A percentile compares a stretch with the other conserved stretches of the same genome.
Evolutionary conservation across 768 basidiomycete genomes (phyloP).

Genomic region (Leucogyrophana mollusca): DNA sequence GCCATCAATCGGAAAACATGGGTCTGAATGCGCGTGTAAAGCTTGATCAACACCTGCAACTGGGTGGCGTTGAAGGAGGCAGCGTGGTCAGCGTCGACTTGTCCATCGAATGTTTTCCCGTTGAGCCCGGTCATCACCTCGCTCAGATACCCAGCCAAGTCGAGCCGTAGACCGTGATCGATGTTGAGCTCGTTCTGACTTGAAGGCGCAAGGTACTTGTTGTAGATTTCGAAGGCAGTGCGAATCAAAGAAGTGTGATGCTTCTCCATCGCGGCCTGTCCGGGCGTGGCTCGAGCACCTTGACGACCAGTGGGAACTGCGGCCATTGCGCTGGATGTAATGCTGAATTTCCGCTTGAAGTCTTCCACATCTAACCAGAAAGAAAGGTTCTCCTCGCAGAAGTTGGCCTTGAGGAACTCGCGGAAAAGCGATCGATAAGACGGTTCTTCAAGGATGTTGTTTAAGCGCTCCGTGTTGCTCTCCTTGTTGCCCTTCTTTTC

Average conservation of each 20-base stretch:
- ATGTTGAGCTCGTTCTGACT: conserved; percentile 97
- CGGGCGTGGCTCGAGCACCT: conserved; percentile 53
- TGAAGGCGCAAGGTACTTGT: conserved; percentile 93
- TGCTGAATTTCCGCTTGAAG: conserved; percentile 94
- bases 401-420: conserved; percentile 90
- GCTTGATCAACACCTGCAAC: conserved; percentile 85
- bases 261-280: conserved; percentile 90
- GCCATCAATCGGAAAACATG: conserved; percentile 98
- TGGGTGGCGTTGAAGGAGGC: conserved; percentile 91
- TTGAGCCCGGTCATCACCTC: conserved; percentile 80
- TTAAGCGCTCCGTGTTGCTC: conserved; percentile 88
- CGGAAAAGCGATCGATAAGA: conserved; percentile 87
- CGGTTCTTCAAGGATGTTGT: conserved; percentile 91
- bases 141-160: conserved; percentile 89
- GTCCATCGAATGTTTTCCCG: conserved; percentile 76
- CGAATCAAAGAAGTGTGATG: conserved; percentile 95
- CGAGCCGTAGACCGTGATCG: conserved; percentile 93
- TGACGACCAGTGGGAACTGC: conserved; percentile 39
- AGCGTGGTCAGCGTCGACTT: conserved; percentile 79
- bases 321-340: conserved; percentile 88
- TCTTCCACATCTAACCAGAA: conserved; percentile 98
- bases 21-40: conserved; percentile 95
- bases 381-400: conserved; percentile 96
- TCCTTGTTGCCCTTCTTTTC: conserved; percentile 69
- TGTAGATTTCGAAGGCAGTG: conserved; percentile 91